Conservation (phyloP, 2,329 filamentous ascomycete species). For the Claviceps sp. region DNA sequence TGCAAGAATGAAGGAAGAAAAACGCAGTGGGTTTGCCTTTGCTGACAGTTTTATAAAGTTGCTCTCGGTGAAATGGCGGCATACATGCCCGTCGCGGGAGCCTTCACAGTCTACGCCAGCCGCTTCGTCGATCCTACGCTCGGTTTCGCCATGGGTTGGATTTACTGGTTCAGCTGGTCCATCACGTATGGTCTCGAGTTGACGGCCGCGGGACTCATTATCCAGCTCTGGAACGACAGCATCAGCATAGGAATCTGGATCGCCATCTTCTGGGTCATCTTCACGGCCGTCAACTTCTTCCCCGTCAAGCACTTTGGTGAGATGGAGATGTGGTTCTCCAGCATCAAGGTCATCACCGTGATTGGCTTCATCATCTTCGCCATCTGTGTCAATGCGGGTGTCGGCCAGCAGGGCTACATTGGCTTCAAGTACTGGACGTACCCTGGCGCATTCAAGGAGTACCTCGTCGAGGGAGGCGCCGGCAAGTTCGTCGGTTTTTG, state of each 20-base stretch:
- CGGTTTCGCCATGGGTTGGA: constrained; percentile 70
- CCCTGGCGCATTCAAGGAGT: constrained; percentile 54
- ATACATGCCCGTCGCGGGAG: constrained; percentile 62
- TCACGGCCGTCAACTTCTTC: constrained; percentile 56
- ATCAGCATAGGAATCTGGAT: constrained; percentile 62
- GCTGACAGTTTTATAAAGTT: not conserved
- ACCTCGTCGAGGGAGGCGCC: constrained; percentile 37
- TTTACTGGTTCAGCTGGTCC: constrained; percentile 71
- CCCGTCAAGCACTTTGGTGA: constrained; percentile 64
- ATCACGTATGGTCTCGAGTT: constrained; percentile 63
- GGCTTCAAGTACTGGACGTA: constrained; percentile 60
- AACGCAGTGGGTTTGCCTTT: not conserved
- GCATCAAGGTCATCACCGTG: constrained; percentile 64
- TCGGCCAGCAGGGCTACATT: constrained; percentile 53
- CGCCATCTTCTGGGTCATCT: constrained; percentile 56
- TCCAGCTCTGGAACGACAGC: constrained; percentile 56
- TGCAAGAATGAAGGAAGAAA: too few species aligned
- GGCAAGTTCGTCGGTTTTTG: constrained; percentile 58
- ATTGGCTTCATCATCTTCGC: constrained; percentile 64
- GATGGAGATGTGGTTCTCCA: constrained; percentile 66
- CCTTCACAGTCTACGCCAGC: constrained; percentile 63
- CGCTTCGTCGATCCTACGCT: constrained; percentile 62
- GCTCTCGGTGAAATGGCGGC: constrained; percentile 61
- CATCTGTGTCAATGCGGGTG: constrained; percentile 62
- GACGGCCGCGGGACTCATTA: constrained; percentile 58